Conservation (phyloP, 306 rosid genomes). For the Morella rubra region DNA sequence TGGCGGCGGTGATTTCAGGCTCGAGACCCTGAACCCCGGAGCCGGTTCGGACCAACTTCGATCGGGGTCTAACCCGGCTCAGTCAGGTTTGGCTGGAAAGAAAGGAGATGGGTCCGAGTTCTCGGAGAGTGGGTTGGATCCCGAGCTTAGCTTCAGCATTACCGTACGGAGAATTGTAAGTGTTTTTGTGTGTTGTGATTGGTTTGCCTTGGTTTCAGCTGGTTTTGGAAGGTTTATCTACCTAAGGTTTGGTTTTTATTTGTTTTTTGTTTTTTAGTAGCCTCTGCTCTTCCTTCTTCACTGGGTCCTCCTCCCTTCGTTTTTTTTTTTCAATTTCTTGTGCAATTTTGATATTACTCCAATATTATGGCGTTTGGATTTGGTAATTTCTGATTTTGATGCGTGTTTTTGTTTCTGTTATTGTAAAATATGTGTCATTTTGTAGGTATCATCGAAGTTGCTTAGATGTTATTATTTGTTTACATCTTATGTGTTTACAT, state of each 20-base stretch:
- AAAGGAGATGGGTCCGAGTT: conserved; percentile 61
- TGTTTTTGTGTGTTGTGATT: conserved; percentile 13
- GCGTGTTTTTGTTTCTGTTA: neutral
- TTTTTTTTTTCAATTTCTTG: neutral
- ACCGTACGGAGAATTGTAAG: conserved; percentile 86
- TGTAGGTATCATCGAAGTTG: neutral
- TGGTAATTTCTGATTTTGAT: neutral
- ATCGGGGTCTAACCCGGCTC: conserved; percentile 17
- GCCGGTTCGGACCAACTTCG: conserved; percentile 31
- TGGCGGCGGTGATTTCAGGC: conserved; percentile 54
- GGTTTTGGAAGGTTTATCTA: neutral
- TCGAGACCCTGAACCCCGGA: conserved; percentile 73
- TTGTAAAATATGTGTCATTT: neutral
- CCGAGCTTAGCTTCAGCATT: conserved; percentile 81
- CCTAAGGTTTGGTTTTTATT: neutral
- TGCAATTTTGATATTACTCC: neutral
- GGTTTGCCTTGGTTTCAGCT: neutral
- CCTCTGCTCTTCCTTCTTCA: no score
- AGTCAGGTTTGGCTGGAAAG: conserved; percentile 30
- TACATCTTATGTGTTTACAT: neutral
- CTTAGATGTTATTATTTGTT: neutral
- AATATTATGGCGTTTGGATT: neutral
- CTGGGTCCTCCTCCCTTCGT: no score
- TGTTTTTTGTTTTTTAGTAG: neutral
- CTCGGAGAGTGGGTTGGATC: conserved; percentile 73